A percentile compares a stretch with the other conserved stretches of the same genome.
phyloP scores from a whole-genome alignment of 2,329 filamentous ascomycete species.

The Didymella pomorum region DNA sequence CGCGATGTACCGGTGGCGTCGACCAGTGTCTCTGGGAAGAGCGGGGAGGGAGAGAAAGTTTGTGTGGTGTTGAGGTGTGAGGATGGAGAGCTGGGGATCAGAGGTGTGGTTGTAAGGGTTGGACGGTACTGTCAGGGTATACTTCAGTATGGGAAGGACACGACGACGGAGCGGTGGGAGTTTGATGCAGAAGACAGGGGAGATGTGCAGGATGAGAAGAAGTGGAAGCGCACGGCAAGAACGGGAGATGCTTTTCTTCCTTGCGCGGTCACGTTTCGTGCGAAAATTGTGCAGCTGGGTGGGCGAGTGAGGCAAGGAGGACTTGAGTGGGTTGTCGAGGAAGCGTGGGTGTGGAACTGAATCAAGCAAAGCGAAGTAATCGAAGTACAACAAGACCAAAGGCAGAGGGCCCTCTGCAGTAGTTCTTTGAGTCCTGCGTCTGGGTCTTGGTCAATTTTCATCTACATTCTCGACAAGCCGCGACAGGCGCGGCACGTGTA shows the following conservation, averaged over 20 bases:
- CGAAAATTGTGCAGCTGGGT: constrained; percentile 40
- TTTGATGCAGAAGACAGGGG: constrained; percentile 26
- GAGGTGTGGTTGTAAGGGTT: constrained; percentile 63
- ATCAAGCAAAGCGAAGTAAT: neutral
- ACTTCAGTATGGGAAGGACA: constrained; percentile 53
- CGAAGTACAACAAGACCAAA: too few species aligned
- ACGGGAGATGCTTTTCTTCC: constrained; percentile 53
- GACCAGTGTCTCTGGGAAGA: constrained; percentile 2
- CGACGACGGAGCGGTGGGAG: constrained; percentile 64
- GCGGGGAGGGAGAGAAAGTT: constrained; percentile 21
- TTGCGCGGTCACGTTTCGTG: constrained; percentile 48
- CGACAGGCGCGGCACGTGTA: too few species aligned
- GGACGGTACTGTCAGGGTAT: constrained; percentile 66
- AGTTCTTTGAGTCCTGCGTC: too few species aligned
- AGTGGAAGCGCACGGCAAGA: constrained; percentile 51
- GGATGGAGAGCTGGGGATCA: constrained; percentile 45
- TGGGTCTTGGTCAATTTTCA: too few species aligned
- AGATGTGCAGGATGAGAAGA: neutral
- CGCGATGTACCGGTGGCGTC: constrained; percentile 53
- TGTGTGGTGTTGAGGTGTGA: constrained; percentile 54
- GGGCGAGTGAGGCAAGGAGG: constrained; percentile 43
- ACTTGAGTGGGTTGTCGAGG: constrained; percentile 52
- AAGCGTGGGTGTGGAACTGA: constrained; percentile 42
- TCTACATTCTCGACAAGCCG: too few species aligned
- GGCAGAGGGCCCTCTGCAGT: too few species aligned